These are phyloP conservation scores for Flaveria sonorensis DNA, from an alignment of 129 eudicot genomes.

Conservation along the genomic window DNA sequence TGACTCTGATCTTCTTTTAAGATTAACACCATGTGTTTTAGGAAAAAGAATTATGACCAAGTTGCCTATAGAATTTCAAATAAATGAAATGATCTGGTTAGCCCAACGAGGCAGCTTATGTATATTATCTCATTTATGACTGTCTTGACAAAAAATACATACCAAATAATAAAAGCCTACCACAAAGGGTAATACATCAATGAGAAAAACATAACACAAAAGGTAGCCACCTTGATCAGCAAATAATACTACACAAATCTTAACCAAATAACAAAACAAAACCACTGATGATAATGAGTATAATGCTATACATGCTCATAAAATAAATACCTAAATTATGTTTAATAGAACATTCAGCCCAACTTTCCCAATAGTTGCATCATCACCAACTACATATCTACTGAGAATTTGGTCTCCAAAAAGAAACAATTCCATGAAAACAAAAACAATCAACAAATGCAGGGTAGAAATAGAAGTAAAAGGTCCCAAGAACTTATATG, in stretches of 20 bases:
- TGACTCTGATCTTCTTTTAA: too few species aligned
- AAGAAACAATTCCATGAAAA: slow-evolving; percentile 30
- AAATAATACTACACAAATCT: not conserved
- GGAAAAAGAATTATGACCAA: too few species aligned
- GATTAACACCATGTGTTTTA: too few species aligned
- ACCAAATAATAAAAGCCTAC: not conserved
- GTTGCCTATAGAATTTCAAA: too few species aligned
- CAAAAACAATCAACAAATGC: slow-evolving; percentile 33
- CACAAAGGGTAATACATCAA: not conserved
- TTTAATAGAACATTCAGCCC: not conserved
- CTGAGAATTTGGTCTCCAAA: slow-evolving; percentile 20
- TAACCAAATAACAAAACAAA: slow-evolving; percentile 13
- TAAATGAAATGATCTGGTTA: too few species aligned
- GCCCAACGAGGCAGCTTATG: too few species aligned
- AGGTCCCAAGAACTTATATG: slow-evolving; percentile 29
- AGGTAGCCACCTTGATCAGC: not conserved
- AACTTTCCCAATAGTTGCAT: slow-evolving; percentile 25
- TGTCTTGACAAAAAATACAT: too few species aligned
- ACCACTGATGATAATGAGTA: not conserved
- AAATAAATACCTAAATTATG: slow-evolving; percentile 27
- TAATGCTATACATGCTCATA: slow-evolving; percentile 26
- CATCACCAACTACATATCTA: slow-evolving; percentile 23
- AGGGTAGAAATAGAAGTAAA: slow-evolving; percentile 27
- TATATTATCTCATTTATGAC: too few species aligned
- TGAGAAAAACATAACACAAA: not conserved